phyloP scores from a whole-genome alignment of 331 rosid genomes.

The Prunus yedoensis region DNA sequence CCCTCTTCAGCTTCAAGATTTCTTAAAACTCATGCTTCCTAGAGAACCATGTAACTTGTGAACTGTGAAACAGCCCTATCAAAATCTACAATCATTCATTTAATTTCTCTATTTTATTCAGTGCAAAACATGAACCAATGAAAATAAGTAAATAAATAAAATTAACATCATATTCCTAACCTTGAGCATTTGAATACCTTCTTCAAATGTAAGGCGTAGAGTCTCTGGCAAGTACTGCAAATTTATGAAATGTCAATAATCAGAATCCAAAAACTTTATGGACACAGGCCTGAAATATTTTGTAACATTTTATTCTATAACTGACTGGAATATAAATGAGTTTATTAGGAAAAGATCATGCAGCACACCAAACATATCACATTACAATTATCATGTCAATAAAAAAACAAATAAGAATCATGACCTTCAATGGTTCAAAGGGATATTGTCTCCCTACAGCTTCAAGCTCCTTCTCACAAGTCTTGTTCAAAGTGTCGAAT shows the following conservation, averaged over 20 bases:
- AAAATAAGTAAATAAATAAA: neutral
- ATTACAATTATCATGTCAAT: neutral
- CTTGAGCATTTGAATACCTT: conserved; percentile 94
- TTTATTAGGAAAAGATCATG: neutral
- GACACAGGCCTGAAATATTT: neutral
- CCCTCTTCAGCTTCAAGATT: neutral
- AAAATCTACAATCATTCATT: neutral
- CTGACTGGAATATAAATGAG: neutral
- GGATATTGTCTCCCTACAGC: conserved; percentile 81
- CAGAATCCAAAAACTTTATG: conserved; percentile 23
- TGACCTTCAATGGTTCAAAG: conserved; percentile 87
- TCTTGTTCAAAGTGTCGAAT: conserved; percentile 66
- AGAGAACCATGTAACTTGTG: neutral
- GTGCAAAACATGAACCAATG: neutral
- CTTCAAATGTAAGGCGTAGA: conserved; percentile 80
- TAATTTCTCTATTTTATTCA: neutral
- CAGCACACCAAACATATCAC: neutral
- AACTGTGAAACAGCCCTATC: neutral
- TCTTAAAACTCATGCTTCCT: neutral
- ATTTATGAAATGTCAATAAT: conserved; percentile 11
- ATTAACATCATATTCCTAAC: conserved; percentile 38
- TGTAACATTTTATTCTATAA: neutral
- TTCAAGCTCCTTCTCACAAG: conserved; percentile 69
- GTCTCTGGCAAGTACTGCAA: conserved; percentile 84
- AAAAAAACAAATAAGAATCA: neutral